Conservation (phyloP, 345 rosid genomes). For the Combretum micranthum region DNA sequence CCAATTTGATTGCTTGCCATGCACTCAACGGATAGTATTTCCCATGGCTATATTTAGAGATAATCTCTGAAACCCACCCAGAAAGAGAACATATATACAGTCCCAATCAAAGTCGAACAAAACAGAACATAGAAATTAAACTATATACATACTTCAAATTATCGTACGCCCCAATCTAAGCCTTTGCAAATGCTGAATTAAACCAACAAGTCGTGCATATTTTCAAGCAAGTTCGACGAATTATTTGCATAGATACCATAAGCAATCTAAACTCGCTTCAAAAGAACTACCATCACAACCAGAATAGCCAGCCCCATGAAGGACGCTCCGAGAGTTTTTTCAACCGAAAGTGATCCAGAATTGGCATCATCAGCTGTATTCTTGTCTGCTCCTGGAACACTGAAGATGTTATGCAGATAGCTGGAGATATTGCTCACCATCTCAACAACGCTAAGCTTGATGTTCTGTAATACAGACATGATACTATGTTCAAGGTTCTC, state of each 20-base stretch:
- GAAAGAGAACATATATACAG: too few relatives aligned
- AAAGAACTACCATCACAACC: constrained; percentile 51
- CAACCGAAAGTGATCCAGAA: constrained; percentile 17
- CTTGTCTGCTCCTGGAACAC: constrained; percentile 22
- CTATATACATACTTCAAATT: too few relatives aligned
- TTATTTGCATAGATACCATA: constrained; percentile 5
- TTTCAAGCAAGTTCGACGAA: constrained; percentile 23
- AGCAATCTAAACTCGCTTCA: constrained; percentile 42
- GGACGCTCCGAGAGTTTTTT: constrained; percentile 28
- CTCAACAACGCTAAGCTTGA: constrained; percentile 39
- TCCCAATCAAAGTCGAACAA: too few relatives aligned
- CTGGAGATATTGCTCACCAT: constrained; percentile 45
- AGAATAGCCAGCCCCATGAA: constrained; percentile 55
- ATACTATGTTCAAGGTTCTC: constrained; percentile 8
- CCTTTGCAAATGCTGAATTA: background rate
- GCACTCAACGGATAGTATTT: too few relatives aligned
- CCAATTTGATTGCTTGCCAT: too few relatives aligned
- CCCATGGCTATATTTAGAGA: too few relatives aligned
- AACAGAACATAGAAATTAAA: too few relatives aligned
- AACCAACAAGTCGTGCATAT: background rate
- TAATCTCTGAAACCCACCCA: too few relatives aligned
- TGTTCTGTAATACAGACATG: constrained; percentile 25
- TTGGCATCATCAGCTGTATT: constrained; percentile 20
- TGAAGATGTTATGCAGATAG: constrained; percentile 42
- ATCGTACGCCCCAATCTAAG: too few relatives aligned